Conservation (phyloP, 129 eudicot species). For the Chrysanthemum makinoi region DNA sequence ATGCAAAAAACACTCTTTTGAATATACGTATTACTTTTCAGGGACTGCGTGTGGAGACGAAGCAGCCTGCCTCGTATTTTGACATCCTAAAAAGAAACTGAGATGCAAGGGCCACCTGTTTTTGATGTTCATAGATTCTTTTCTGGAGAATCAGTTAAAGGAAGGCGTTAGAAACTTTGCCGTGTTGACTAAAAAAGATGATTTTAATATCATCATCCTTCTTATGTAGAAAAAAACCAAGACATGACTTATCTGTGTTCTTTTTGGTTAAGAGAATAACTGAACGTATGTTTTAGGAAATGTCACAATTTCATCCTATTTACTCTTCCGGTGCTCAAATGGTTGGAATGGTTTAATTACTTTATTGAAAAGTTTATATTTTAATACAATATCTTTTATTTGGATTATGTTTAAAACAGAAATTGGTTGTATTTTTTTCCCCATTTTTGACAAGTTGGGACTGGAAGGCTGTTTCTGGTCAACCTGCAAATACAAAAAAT, state of each 20-base stretch:
- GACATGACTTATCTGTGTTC: slow-evolving; percentile 1
- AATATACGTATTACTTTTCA: slow-evolving; percentile 15
- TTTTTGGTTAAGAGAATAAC: background rate
- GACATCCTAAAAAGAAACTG: slow-evolving; percentile 65
- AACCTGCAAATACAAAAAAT: too few species aligned
- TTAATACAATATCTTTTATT: too few species aligned
- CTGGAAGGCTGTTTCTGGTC: too few species aligned
- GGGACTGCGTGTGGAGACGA: slow-evolving; percentile 57
- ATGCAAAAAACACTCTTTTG: background rate
- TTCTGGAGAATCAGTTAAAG: background rate
- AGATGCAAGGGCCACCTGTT: slow-evolving; percentile 12
- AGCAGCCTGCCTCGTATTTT: slow-evolving; percentile 64
- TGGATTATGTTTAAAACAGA: too few species aligned
- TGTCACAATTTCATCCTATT: background rate
- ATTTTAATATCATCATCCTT: background rate
- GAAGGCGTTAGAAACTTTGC: slow-evolving; percentile 12
- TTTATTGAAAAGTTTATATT: too few species aligned
- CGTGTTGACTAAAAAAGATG: background rate
- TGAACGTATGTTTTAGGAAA: background rate
- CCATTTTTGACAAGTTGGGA: background rate
- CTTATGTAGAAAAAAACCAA: background rate
- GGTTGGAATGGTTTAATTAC: too few species aligned
- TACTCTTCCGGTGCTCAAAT: too few species aligned
- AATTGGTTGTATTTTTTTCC: too few species aligned
- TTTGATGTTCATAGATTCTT: slow-evolving; percentile 14